Evolutionary conservation across 2,329 filamentous ascomycete species (phyloP).

Genomic region (Sclerotinia nivalis): DNA sequence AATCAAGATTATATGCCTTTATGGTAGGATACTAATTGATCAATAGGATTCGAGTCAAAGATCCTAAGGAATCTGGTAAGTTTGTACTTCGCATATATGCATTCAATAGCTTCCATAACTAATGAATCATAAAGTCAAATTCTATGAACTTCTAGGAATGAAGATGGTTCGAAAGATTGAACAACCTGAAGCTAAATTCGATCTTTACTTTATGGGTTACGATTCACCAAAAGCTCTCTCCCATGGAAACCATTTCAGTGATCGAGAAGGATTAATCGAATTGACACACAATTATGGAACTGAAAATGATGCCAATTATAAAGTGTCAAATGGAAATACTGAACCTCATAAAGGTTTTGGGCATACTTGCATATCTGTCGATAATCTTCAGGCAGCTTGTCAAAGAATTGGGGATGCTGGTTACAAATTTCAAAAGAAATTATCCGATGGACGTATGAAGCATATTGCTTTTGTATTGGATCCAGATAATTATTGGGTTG

Average conservation of each 20-base stretch:
- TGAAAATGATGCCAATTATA: slow-evolving; percentile 78
- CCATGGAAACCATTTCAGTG: slow-evolving; percentile 68
- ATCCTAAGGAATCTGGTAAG: slow-evolving; percentile 75
- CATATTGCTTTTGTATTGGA: slow-evolving; percentile 89
- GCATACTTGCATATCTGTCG: slow-evolving; percentile 80
- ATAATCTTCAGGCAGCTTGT: slow-evolving; percentile 87
- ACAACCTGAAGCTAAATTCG: slow-evolving; percentile 87
- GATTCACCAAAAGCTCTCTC: slow-evolving; percentile 75
- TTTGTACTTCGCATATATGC: not conserved
- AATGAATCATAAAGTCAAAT: slow-evolving; percentile 62
- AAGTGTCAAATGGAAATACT: slow-evolving; percentile 83
- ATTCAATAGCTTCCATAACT: not conserved
- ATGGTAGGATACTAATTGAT: slow-evolving; percentile 28
- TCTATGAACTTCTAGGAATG: slow-evolving; percentile 92
- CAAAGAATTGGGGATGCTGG: slow-evolving; percentile 85
- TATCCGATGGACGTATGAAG: slow-evolving; percentile 83
- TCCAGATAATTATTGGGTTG: slow-evolving; percentile 84
- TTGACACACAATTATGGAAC: slow-evolving; percentile 85
- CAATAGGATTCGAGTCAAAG: slow-evolving; percentile 84
- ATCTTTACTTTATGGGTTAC: slow-evolving; percentile 93
- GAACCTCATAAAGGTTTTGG: slow-evolving; percentile 72
- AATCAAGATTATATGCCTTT: not conserved
- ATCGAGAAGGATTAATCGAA: slow-evolving; percentile 88
- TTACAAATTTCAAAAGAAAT: slow-evolving; percentile 93
- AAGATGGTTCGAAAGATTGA: slow-evolving; percentile 77